phyloP scores from a whole-genome alignment of 805 yeast genomes.

The Danielia reshetovae region DNA sequence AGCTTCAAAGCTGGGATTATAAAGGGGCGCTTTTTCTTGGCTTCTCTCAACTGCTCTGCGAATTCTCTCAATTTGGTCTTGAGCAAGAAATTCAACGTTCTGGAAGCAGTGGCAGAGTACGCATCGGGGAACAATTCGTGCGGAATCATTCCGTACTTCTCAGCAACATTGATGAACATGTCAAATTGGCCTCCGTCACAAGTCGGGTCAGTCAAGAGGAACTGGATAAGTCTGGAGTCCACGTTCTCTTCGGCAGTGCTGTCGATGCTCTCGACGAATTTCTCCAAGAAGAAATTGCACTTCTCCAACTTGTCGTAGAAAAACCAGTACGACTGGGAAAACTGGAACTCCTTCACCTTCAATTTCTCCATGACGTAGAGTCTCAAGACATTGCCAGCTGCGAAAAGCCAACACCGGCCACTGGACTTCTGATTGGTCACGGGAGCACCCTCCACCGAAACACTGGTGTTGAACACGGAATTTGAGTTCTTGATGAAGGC shows the following conservation, averaged over 20 bases:
- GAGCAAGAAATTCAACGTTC: constrained; percentile 16
- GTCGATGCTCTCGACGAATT: constrained; percentile 14
- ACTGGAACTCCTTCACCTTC: constrained; percentile 18
- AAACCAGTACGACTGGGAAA: constrained; percentile 19
- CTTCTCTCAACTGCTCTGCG: constrained; percentile 15
- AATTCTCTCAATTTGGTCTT: constrained; percentile 19
- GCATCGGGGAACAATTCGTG: constrained; percentile 17
- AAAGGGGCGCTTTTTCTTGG: constrained; percentile 2
- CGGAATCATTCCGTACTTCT: constrained; percentile 19
- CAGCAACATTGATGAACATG: constrained; percentile 17
- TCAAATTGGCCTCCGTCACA: constrained; percentile 21
- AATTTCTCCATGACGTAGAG: constrained; percentile 15
- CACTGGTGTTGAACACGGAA: constrained; percentile 39
- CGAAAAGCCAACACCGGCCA: constrained; percentile 21
- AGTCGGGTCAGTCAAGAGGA: constrained; percentile 16
- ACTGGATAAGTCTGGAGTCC: constrained; percentile 15
- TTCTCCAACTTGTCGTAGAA: constrained; percentile 20
- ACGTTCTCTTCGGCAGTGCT: constrained; percentile 9
- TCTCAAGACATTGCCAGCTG: constrained; percentile 17
- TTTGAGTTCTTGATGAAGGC: constrained; percentile 15
- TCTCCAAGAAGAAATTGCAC: constrained; percentile 17
- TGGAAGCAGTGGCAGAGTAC: constrained; percentile 16
- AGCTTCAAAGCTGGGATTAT: neutral
- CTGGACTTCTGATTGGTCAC: constrained; percentile 27
- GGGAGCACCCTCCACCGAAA: constrained; percentile 54